These are phyloP conservation scores for Trebouxia sp. DNA, from an alignment of 139 green algal species.

Conservation along the genomic window DNA sequence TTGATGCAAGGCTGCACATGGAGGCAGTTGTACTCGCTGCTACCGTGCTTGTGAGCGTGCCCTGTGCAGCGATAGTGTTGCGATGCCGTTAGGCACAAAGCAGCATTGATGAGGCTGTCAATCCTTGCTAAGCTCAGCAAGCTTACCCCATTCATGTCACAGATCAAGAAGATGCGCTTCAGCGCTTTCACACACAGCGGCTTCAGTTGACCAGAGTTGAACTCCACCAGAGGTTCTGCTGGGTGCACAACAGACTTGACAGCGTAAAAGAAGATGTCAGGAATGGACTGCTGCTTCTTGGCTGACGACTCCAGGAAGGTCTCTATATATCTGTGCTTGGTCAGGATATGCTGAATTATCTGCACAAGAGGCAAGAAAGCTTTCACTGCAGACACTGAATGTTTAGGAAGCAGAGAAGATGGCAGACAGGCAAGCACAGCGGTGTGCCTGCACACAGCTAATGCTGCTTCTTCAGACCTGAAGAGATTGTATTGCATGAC, in stretches of 20 bases:
- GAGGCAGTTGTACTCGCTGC: no score
- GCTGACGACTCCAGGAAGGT: conserved; percentile 88
- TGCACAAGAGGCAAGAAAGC: conserved; percentile 14
- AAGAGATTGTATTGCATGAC: background rate
- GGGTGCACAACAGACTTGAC: conserved; percentile 89
- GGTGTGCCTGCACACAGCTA: background rate
- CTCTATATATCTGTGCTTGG: conserved; percentile 74
- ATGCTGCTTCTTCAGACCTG: background rate
- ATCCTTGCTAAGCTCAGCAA: background rate
- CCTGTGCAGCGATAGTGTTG: no score
- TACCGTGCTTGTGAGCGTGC: no score
- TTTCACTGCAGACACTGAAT: background rate
- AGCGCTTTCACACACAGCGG: conserved; percentile 75
- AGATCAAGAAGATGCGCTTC: conserved; percentile 86
- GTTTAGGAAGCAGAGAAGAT: background rate
- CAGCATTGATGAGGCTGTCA: no score
- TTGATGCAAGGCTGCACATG: no score
- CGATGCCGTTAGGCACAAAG: no score
- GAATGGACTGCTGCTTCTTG: conserved; percentile 65
- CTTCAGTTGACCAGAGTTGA: conserved; percentile 47
- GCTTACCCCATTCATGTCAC: conserved; percentile 72
- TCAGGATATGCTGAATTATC: conserved; percentile 63
- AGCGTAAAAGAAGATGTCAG: conserved; percentile 77
- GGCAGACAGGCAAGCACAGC: background rate
- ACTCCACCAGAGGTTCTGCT: conserved; percentile 84